phyloP scores from a whole-genome alignment of 2,329 filamentous ascomycete species.

The Cordyceps farinosa region DNA sequence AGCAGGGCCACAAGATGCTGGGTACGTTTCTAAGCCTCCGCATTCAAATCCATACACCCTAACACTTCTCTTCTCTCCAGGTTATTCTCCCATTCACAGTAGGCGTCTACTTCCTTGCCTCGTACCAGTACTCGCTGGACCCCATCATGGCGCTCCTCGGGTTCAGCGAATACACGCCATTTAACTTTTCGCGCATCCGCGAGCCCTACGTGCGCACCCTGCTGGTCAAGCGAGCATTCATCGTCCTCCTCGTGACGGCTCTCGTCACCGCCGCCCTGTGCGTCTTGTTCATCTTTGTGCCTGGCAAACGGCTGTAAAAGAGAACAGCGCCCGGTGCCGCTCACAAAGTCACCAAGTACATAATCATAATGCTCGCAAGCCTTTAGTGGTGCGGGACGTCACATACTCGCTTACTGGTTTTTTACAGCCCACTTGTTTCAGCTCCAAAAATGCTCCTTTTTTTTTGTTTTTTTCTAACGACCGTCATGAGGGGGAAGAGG shows the following conservation, averaged over 20 bases:
- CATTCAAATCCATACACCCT: neutral
- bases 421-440: neutral
- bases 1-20: slow-evolving; percentile 72
- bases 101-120: slow-evolving; percentile 81
- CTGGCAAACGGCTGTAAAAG: slow-evolving; percentile 71
- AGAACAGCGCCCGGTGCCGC: neutral
- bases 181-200: slow-evolving; percentile 81
- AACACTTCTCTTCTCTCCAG: slow-evolving; percentile 26
- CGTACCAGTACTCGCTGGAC: slow-evolving; percentile 94
- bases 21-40: slow-evolving; percentile 50
- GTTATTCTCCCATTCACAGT: slow-evolving; percentile 86
- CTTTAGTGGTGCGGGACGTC: slow-evolving; percentile 4
- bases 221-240: slow-evolving; percentile 75
- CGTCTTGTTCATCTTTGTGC: slow-evolving; percentile 90
- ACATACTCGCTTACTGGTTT: neutral
- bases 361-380: slow-evolving; percentile 3
- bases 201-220: slow-evolving; percentile 90
- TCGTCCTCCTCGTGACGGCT: slow-evolving; percentile 72
- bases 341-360: neutral
- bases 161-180: slow-evolving; percentile 93
- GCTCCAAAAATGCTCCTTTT: neutral
- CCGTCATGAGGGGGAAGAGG: slow-evolving; percentile 5
- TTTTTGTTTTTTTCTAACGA: slow-evolving; percentile 8
- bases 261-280: slow-evolving; percentile 78
- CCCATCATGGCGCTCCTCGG: slow-evolving; percentile 85